Base-by-base conservation (phyloP, 805 yeast species). In the Schizosaccharomyces osmophilus region DNA sequence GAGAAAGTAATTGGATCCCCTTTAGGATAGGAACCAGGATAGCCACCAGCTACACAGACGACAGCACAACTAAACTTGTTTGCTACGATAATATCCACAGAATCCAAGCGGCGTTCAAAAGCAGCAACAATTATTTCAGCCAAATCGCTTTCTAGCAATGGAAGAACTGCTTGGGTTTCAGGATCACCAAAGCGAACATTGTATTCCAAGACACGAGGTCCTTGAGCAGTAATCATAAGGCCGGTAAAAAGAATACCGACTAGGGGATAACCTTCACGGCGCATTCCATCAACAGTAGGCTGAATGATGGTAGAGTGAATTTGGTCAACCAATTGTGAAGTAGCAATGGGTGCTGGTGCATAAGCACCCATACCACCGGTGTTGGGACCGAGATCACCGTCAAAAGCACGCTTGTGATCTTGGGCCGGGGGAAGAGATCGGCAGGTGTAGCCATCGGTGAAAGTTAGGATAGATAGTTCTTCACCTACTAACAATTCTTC, bases 321-420 rank as follows among this genome's bases (percentile, higher is more conserved):
- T 72, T 82, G 77, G 64, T 77, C 74, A 68, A 89, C 72, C 45
- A 93, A 71, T 29, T 78, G 77, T 1, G 87, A 82, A 22, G 97
- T 87, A 22, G 94, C 97, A 64, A 87, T 77, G 62, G 98, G 98
- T 11, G 97, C 95, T 41, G 99, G 99, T 6, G 97, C 93, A 69
- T 93, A 93, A 6, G 97, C 95, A 65, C 99, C 99, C 99, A 93
- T 93, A 65, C 99, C 99, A 67, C 99, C 99, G 48, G 99, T 93
- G 75, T 93, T 93, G 64, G 90, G 78, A 31, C 99, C 99, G 48
- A 82, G 76, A 72, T 93, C 99, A 64, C 89, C 89, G 68, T 94
- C 87, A 62, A 95, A 95, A 66, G 85, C 79, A 72, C 98, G 83
- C 76, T 93, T 93, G 75, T 93, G 99, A 71, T 93, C 99, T 75